These are phyloP conservation scores for Entomortierella beljakovae DNA, from an alignment of 192 early-diverging fungal genomes.

Conservation along the genomic window DNA sequence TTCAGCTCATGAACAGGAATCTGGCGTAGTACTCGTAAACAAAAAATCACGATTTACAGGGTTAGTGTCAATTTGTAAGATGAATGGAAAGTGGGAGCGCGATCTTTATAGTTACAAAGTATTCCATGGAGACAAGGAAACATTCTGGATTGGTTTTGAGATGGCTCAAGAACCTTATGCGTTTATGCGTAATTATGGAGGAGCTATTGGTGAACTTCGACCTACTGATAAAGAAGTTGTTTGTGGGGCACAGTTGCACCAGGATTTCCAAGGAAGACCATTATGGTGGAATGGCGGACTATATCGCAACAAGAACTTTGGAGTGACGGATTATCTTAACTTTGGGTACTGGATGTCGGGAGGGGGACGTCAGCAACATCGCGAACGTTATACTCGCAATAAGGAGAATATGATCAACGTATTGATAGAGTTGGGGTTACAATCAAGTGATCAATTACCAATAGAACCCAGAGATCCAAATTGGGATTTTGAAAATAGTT, in stretches of 20 bases:
- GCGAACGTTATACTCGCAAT: conserved; percentile 30
- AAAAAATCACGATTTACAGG: conserved; percentile 63
- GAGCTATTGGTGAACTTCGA: conserved; percentile 62
- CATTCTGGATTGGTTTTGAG: conserved; percentile 76
- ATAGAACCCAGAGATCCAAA: conserved; percentile 13
- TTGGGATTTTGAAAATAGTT: conserved; percentile 47
- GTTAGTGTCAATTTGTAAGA: conserved; percentile 63
- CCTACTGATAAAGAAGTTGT: conserved; percentile 39
- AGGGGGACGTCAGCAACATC: conserved; percentile 44
- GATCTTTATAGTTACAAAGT: conserved; percentile 59
- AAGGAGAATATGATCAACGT: conserved; percentile 37
- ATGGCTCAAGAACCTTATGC: conserved; percentile 66
- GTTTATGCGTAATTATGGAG: conserved; percentile 61
- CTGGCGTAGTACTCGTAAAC: conserved; percentile 69
- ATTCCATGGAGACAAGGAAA: conserved; percentile 77
- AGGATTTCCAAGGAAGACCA: conserved; percentile 51
- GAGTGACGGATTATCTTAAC: conserved; percentile 44
- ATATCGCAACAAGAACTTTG: conserved; percentile 60
- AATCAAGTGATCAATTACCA: conserved; percentile 14
- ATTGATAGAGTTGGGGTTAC: conserved; percentile 12
- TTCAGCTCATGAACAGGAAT: conserved; percentile 71
- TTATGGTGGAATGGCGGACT: conserved; percentile 67
- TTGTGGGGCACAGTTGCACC: conserved; percentile 61
- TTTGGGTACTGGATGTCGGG: conserved; percentile 56
- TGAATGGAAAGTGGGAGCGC: conserved; percentile 66